Evolutionary conservation across 805 yeast genomes (phyloP).

Genomic region (Candida endomychidarum): DNA sequence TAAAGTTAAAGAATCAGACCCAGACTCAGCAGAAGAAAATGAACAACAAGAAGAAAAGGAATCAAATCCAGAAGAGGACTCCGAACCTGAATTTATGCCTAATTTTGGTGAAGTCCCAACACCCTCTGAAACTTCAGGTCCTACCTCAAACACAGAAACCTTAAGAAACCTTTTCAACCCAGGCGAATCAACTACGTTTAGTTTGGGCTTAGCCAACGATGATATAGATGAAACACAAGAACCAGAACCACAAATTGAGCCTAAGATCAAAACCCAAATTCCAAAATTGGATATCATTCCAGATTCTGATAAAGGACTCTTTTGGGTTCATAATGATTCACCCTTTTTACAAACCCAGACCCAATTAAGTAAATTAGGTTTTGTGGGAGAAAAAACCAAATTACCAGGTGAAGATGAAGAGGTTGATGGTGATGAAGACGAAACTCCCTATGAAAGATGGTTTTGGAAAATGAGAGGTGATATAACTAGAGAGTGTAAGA

Average conservation of each 20-base stretch:
- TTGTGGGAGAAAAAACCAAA: conserved; percentile 25
- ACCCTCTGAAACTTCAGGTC: too few species aligned
- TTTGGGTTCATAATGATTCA: conserved; percentile 81
- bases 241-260: conserved; percentile 27
- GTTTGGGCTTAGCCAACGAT: conserved; percentile 43
- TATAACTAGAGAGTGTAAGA: conserved; percentile 71
- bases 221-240: conserved; percentile 42
- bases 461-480: conserved; percentile 85
- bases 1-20: background rate
- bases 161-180: conserved; percentile 62
- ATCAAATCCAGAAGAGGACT: conserved; percentile 1
- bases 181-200: conserved; percentile 22
- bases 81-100: conserved; percentile 48
- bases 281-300: conserved; percentile 6
- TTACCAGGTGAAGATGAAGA: conserved; percentile 38
- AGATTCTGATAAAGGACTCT: conserved; percentile 46
- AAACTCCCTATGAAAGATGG: conserved; percentile 62
- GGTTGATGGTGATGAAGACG: conserved; percentile 25
- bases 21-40: too few species aligned
- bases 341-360: conserved; percentile 87
- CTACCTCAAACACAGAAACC: conserved; percentile 49
- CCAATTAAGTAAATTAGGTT: conserved; percentile 60
- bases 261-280: conserved; percentile 22
- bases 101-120: conserved; percentile 40
- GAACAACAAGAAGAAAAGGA: background rate